Evolutionary conservation across 1,284 basidiomycete species (phyloP).

Genomic region (Ganoderma multipileum): DNA sequence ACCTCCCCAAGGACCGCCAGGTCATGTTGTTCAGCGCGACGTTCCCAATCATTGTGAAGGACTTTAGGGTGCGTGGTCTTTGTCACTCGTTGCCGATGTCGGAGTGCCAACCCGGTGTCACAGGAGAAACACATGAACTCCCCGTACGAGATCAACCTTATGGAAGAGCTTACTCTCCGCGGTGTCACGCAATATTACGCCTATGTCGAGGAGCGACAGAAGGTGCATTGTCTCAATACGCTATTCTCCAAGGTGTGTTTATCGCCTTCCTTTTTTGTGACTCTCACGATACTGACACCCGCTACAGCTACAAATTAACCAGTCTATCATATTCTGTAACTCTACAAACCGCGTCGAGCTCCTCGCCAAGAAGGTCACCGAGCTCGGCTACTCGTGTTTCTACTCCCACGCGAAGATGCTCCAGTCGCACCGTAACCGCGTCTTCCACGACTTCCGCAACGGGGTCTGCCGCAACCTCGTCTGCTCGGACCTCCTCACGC

Average conservation of each 20-base stretch:
- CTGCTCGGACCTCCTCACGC: conserved; percentile 94
- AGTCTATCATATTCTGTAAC: conserved; percentile 99
- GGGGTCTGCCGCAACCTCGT: conserved; percentile 98
- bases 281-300: conserved; percentile 21
- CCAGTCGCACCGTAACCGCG: conserved; percentile 97
- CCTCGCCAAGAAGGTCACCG: conserved; percentile 98
- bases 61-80: conserved; percentile 82
- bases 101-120: conserved; percentile 16
- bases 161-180: conserved; percentile 98
- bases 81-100: conserved; percentile 12
- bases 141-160: conserved; percentile 98
- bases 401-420: conserved; percentile 99
- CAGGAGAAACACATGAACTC: conserved; percentile 98
- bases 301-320: conserved; percentile 96
- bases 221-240: conserved; percentile 98
- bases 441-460: conserved; percentile 99
- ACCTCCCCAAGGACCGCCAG: conserved; percentile 88
- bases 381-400: conserved; percentile 99
- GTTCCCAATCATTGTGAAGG: conserved; percentile 99
- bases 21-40: conserved; percentile 99
- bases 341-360: conserved; percentile 99
- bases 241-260: conserved; percentile 88
- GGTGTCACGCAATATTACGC: conserved; percentile 99
- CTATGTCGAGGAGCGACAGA: conserved; percentile 98
- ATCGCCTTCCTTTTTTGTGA: background rate